A percentile compares a stretch with the other conserved stretches of the same genome.
These are phyloP conservation scores for Calonectria pseudoturangicola DNA, from an alignment of 2,329 filamentous ascomycete species.

Conservation along the genomic window DNA sequence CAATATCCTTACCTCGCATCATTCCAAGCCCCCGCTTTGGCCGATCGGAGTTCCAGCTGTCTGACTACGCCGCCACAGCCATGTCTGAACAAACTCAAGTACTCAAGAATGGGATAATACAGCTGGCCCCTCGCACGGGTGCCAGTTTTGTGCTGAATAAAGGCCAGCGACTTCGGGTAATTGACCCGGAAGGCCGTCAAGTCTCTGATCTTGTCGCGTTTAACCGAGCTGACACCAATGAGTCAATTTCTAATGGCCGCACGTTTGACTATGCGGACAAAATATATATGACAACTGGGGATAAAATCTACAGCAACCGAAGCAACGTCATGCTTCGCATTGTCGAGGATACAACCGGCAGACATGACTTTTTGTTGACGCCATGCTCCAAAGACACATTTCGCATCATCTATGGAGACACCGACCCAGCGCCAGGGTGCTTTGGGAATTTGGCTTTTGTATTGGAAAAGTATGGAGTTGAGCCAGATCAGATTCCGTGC, in stretches of 20 bases:
- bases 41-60: background rate
- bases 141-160: constrained; percentile 3
- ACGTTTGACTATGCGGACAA: constrained; percentile 28
- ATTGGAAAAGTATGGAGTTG: constrained; percentile 14
- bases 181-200: constrained; percentile 19
- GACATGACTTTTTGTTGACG: constrained; percentile 25
- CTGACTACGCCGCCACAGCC: background rate
- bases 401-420: constrained; percentile 31
- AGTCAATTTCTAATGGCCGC: constrained; percentile 27
- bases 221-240: background rate
- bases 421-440: constrained; percentile 20
- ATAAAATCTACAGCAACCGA: constrained; percentile 25
- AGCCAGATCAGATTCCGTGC: constrained; percentile 18
- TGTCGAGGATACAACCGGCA: constrained; percentile 19
- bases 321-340: constrained; percentile 25
- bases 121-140: constrained; percentile 10
- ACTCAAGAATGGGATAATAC: constrained; percentile 7
- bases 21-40: background rate
- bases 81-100: constrained; percentile 23
- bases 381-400: constrained; percentile 29
- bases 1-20: background rate
- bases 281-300: constrained; percentile 3
- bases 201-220: constrained; percentile 28
- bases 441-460: constrained; percentile 27
- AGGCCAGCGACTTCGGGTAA: constrained; percentile 10